Evolutionary conservation across 352 stramenopile species (phyloP).

Genomic region (Pythium vanterpoolii): DNA sequence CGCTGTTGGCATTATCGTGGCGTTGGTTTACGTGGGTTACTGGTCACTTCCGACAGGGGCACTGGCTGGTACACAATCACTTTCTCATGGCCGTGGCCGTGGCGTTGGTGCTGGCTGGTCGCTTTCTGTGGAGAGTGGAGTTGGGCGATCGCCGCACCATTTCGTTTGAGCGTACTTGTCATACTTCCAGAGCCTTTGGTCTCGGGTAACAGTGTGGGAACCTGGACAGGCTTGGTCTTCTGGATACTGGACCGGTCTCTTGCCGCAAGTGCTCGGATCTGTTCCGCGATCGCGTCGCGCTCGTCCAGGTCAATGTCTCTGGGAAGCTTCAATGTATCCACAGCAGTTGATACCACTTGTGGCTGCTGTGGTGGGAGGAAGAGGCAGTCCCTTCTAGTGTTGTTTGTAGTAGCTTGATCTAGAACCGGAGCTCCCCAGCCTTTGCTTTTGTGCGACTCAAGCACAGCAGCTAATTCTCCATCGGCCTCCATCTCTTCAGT

Average conservation of each 20-base stretch:
- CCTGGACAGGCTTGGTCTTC: background rate
- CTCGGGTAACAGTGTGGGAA: background rate
- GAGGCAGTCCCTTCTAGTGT: background rate
- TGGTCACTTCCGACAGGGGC: constrained; percentile 1
- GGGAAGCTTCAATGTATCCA: background rate
- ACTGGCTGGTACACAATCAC: constrained; percentile 20
- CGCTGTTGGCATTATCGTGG: no score
- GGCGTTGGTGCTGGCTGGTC: background rate
- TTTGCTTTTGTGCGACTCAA: constrained; percentile 13
- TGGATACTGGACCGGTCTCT: constrained; percentile 3
- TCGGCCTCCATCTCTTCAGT: constrained; percentile 16
- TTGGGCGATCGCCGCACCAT: constrained; percentile 14
- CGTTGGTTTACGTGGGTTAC: background rate
- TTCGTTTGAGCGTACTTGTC: constrained; percentile 8
- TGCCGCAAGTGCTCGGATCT: constrained; percentile 7
- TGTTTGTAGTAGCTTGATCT: background rate
- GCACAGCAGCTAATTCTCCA: constrained; percentile 2
- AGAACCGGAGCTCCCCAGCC: constrained; percentile 9
- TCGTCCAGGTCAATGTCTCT: background rate
- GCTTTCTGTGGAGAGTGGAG: background rate
- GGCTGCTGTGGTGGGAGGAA: constrained; percentile 14
- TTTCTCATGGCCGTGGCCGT: constrained; percentile 16
- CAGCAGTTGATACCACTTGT: background rate
- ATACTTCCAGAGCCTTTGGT: background rate
- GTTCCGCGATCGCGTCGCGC: constrained; percentile 20